Evolutionary conservation across 2,329 filamentous ascomycete genomes (phyloP), one percentile per base, ranked within the genome.

Genomic region (Colletotrichum sp.): DNA sequence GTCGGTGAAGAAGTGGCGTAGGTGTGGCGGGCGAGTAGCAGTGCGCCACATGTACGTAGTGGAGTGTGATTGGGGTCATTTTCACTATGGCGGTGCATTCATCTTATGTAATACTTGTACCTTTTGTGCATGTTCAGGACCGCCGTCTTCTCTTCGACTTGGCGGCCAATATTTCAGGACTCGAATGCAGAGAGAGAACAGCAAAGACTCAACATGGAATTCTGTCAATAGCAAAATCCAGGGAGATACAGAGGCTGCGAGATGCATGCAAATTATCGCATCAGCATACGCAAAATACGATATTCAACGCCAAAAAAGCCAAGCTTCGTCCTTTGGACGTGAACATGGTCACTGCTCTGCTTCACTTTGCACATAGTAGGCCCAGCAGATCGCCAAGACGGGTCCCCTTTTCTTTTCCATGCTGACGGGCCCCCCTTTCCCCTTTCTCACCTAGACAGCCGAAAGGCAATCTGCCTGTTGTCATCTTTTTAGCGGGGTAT

Each of bases 371-470:
- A 21, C 44, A 21, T 52, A 13, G 55, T 18, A 36, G 10, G 44
- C 28, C 26, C 52, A 15, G 72, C 39, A 70, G 36, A 32, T 68
- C 39, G 69, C 72, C 72, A 71, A 71, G 72, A 34, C 60, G 72
- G 67, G 67, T 52, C 49, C 60, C 57, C 32, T 74, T 65, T 44
- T 44, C 26, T 28, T 18, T 21, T 2, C 26, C 49, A 55, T 30
- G 57, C 24, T 65, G 28, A 55, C 52, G 9, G 30, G 60, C 21
- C 24, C 32, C 66, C 52, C 66, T 21, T 71, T 44, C 16, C 39
- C 26, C 64, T 60, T 60, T 68, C 24, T 24, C 44, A 1, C 1
- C 44, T 52, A 52, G 44, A 52, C 18, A 66, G 32, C 12, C 62
- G 15, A 49, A 24, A 28, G 63, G 44, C n/a, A 52, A 52, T 52